Evolutionary conservation across 805 yeast species (phyloP).

Genomic region (Ogataea glucozyma): DNA sequence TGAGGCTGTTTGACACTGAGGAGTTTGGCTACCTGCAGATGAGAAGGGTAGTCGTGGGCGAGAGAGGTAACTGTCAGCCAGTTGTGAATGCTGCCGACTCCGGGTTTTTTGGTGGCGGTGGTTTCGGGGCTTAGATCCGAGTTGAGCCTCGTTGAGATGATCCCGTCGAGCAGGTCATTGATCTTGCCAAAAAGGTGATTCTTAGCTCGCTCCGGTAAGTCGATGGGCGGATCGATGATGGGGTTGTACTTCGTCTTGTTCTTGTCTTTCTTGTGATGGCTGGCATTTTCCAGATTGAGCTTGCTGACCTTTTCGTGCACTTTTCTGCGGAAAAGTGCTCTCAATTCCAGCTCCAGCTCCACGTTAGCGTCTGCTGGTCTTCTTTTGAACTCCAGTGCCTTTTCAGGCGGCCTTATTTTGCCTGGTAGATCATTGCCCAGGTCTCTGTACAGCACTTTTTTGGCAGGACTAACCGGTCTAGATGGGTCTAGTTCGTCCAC

Average conservation of each 20-base stretch:
- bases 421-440: constrained; percentile 11
- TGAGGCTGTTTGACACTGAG: constrained; percentile 19
- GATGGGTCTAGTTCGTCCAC: constrained; percentile 26
- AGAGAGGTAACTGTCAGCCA: constrained; percentile 18
- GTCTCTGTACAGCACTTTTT: constrained; percentile 9
- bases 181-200: constrained; percentile 18
- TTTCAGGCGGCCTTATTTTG: constrained; percentile 16
- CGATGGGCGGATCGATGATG: constrained; percentile 27
- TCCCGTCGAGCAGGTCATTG: constrained; percentile 23
- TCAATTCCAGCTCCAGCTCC: constrained; percentile 23
- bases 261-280: constrained; percentile 1
- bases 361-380: constrained; percentile 14
- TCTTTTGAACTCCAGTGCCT: constrained; percentile 15
- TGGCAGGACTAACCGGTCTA: neutral
- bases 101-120: neutral
- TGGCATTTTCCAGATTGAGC: constrained; percentile 11
- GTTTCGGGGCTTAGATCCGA: neutral
- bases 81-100: constrained; percentile 4
- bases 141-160: constrained; percentile 11
- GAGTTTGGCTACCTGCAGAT: constrained; percentile 13
- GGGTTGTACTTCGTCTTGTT: constrained; percentile 17
- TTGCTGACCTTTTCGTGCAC: constrained; percentile 16
- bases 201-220: constrained; percentile 18
- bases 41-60: constrained; percentile 12
- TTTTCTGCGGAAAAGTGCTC: constrained; percentile 23